These are phyloP conservation scores for Falciphora oryzae DNA, from an alignment of 2,329 filamentous ascomycete genomes.

Conservation along the genomic window DNA sequence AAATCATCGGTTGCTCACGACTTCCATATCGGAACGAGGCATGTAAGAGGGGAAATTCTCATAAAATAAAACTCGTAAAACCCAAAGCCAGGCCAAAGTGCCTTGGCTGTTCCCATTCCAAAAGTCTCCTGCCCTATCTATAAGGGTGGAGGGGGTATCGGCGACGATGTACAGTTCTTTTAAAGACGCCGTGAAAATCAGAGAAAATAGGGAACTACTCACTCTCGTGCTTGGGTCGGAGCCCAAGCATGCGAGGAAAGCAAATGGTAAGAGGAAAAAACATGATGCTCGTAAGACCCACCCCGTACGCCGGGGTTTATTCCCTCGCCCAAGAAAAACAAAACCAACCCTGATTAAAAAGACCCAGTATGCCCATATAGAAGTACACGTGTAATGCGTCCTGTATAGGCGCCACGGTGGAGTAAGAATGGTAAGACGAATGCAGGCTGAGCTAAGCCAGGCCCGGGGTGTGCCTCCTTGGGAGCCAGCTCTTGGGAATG, in stretches of 20 bases:
- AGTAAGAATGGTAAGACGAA: neutral
- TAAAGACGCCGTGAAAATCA: constrained; percentile 13
- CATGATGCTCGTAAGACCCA: neutral
- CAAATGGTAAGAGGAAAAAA: neutral
- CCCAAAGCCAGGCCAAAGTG: too few relatives aligned
- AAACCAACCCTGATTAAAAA: neutral
- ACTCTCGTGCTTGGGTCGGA: too few relatives aligned
- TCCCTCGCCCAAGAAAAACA: neutral
- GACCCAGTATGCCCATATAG: neutral
- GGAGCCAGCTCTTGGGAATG: neutral
- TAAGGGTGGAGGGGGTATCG: constrained; percentile 11
- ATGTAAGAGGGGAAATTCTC: too few relatives aligned
- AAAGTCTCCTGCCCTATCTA: constrained; percentile 12
- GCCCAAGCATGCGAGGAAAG: neutral
- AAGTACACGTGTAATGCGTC: constrained; percentile 5
- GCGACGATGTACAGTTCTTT: constrained; percentile 11
- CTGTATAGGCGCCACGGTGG: neutral
- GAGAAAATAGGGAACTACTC: too few relatives aligned
- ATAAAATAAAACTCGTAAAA: too few relatives aligned
- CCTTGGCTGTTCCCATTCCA: constrained; percentile 8
- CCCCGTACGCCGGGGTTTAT: neutral
- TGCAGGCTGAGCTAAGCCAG: neutral
- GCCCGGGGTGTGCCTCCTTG: neutral
- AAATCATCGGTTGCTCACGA: too few relatives aligned
- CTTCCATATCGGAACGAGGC: too few relatives aligned